Percentiles rank a stretch among this genome's conserved stretches.
phyloP scores from a whole-genome alignment of 2,329 filamentous ascomycete species.

The Arthrobotrys pseudoclavata region DNA sequence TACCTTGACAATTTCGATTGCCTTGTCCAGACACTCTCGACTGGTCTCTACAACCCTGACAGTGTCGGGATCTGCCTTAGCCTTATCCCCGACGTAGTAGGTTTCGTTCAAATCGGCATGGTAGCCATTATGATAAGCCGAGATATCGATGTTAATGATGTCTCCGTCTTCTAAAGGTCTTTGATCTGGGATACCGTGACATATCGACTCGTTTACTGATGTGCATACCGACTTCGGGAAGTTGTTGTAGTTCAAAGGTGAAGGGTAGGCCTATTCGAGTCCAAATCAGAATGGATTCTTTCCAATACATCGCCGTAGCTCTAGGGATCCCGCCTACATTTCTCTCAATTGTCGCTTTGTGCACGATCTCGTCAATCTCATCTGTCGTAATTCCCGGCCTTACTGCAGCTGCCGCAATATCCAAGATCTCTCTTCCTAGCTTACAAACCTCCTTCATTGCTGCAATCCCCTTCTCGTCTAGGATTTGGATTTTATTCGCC shows the following conservation, averaged over 20 bases:
- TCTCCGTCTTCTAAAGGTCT: slow-evolving; percentile 89
- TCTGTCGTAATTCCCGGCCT: slow-evolving; percentile 96
- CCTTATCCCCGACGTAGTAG: slow-evolving; percentile 94
- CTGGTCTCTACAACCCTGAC: slow-evolving; percentile 92
- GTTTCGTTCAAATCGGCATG: slow-evolving; percentile 98
- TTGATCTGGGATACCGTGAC: slow-evolving; percentile 96
- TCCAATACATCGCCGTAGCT: neutral
- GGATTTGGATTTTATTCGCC: slow-evolving; percentile 66
- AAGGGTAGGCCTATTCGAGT: slow-evolving; percentile 84
- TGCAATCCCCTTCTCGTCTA: slow-evolving; percentile 62
- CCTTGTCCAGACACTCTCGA: slow-evolving; percentile 87
- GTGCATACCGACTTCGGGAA: slow-evolving; percentile 99
- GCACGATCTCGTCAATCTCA: slow-evolving; percentile 92
- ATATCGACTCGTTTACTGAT: slow-evolving; percentile 96
- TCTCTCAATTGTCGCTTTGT: slow-evolving; percentile 93
- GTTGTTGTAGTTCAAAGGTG: slow-evolving; percentile 92
- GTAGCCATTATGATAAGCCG: slow-evolving; percentile 92
- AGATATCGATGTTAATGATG: slow-evolving; percentile 96
- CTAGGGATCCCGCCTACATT: slow-evolving; percentile 74
- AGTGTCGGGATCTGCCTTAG: slow-evolving; percentile 83
- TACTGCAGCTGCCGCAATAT: slow-evolving; percentile 85
- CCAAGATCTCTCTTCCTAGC: slow-evolving; percentile 88
- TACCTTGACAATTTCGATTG: slow-evolving; percentile 86
- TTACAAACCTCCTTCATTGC: slow-evolving; percentile 94
- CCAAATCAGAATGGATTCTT: slow-evolving; percentile 57